Percentiles rank a stretch among this genome's conserved stretches.
phyloP scores from a whole-genome alignment of 2,329 filamentous ascomycete genomes.

The Claviceps spartinae region DNA sequence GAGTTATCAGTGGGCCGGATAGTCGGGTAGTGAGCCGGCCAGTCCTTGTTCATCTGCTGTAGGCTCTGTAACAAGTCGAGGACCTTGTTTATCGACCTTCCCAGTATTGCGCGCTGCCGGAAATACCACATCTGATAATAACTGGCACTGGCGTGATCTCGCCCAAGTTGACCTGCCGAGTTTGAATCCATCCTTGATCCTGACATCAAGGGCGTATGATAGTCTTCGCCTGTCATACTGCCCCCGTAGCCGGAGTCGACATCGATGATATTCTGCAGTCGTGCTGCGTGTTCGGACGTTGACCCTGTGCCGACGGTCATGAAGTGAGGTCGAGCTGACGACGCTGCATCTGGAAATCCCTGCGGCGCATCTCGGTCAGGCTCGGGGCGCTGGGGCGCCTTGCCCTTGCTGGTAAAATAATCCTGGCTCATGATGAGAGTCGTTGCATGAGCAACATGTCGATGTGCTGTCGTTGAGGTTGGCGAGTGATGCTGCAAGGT shows the following conservation, averaged over 20 bases:
- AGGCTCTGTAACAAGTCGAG: constrained; percentile 72
- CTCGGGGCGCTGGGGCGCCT: constrained; percentile 25
- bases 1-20: constrained; percentile 48
- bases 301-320: constrained; percentile 81
- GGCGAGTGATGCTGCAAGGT: background rate
- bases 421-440: constrained; percentile 44
- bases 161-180: constrained; percentile 27
- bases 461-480: constrained; percentile 2
- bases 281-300: constrained; percentile 67
- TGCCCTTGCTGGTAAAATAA: constrained; percentile 42
- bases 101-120: constrained; percentile 76
- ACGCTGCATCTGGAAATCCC: constrained; percentile 11
- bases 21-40: constrained; percentile 92
- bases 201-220: constrained; percentile 16
- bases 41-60: constrained; percentile 77
- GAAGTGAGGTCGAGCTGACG: constrained; percentile 45
- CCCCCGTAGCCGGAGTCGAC: constrained; percentile 86
- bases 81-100: constrained; percentile 72
- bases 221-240: constrained; percentile 55
- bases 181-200: constrained; percentile 24
- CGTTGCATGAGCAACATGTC: constrained; percentile 22
- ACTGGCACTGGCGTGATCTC: constrained; percentile 61
- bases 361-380: constrained; percentile 16
- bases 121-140: constrained; percentile 94
- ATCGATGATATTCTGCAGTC: constrained; percentile 69